Conservation (phyloP, 2,329 filamentous ascomycete species). For the Aspergillus sp. region DNA sequence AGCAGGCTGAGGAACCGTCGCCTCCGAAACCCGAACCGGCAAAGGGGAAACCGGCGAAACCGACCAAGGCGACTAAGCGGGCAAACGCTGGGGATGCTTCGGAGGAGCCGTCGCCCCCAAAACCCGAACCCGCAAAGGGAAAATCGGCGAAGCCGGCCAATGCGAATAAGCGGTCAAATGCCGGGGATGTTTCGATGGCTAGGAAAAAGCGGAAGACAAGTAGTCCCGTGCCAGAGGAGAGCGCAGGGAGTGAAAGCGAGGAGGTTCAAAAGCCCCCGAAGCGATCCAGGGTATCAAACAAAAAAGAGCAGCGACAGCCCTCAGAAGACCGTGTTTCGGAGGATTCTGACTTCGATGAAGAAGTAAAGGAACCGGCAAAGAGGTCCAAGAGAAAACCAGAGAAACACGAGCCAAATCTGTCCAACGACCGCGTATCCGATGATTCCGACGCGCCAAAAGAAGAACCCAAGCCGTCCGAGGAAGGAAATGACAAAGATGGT, state of each 20-base stretch:
- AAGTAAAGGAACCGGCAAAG: slow-evolving; percentile 7
- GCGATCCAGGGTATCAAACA: slow-evolving; percentile 7
- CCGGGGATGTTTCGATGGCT: slow-evolving; percentile 11
- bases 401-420: slow-evolving; percentile 5
- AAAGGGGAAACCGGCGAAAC: slow-evolving; percentile 6
- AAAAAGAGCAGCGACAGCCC: slow-evolving; percentile 7
- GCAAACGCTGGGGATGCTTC: slow-evolving; percentile 12
- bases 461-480: slow-evolving; percentile 10
- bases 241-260: slow-evolving; percentile 8
- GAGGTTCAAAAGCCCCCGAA: slow-evolving; percentile 10
- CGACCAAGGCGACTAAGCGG: slow-evolving; percentile 18
- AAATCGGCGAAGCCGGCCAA: slow-evolving; percentile 10
- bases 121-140: slow-evolving; percentile 8
- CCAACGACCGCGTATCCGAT: slow-evolving; percentile 5
- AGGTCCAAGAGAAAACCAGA: slow-evolving; percentile 5
- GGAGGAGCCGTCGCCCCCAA: slow-evolving; percentile 3
- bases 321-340: slow-evolving; percentile 6
- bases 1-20: slow-evolving; percentile 3
- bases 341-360: slow-evolving; percentile 8
- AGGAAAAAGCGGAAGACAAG: slow-evolving; percentile 28
- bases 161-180: slow-evolving; percentile 20
- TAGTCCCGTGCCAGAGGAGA: slow-evolving; percentile 17
- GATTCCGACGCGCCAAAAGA: slow-evolving; percentile 9
- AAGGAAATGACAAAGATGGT: slow-evolving; percentile 36
- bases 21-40: slow-evolving; percentile 9